Evolutionary conservation across 352 stramenopile genomes (phyloP), one percentile per base, ranked within the genome.

Genomic region (Globisporangium carolinianum): DNA sequence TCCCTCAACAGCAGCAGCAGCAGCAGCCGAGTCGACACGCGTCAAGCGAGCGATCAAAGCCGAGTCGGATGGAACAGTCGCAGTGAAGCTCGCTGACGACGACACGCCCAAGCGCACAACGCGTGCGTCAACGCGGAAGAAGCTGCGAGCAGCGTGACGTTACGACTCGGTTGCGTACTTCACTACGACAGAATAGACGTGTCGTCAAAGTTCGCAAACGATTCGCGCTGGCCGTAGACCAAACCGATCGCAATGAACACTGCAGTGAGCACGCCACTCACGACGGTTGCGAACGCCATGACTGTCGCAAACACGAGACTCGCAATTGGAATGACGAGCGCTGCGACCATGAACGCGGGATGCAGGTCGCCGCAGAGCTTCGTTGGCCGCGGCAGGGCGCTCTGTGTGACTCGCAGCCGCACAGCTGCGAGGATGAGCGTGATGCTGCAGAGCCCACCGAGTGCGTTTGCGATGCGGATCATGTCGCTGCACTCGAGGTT

Each of bases 191-290:
- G 24, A 24, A 24, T 24, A 24, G 24, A 24, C 24, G 24, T 24
- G 11, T 43, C 11, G 39, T 57, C 51, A 47, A 86, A 87, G 32
- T 72, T 61, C 38, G 58, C 65, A 49, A 84, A 80, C 45, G 80
- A 72, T 6, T 66, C 68, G 57, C 83, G 73, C 7, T 63, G 41
- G 42, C 71, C 63, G 60, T 86, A 87, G 32, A 87, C 69, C 41
- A 84, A 46, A 0, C 75, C 73, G 43, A 76, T 72, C 42, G 86
- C 68, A 24, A 86, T 51, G 45, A 87, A 85, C 14, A 81, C 67
- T 0, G 41, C 55, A 1, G 66, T 71, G 17, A 87, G 60, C 39
- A 68, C 65, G 5, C 61, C 73, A 37, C 66, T 78, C 41, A 77
- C 73, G 46, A 81, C 57, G 10, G 64, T 64, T 35, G 50, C 56